Conservation (phyloP, 2,329 filamentous ascomycete species). For the Cladophialophora chaetospira region DNA sequence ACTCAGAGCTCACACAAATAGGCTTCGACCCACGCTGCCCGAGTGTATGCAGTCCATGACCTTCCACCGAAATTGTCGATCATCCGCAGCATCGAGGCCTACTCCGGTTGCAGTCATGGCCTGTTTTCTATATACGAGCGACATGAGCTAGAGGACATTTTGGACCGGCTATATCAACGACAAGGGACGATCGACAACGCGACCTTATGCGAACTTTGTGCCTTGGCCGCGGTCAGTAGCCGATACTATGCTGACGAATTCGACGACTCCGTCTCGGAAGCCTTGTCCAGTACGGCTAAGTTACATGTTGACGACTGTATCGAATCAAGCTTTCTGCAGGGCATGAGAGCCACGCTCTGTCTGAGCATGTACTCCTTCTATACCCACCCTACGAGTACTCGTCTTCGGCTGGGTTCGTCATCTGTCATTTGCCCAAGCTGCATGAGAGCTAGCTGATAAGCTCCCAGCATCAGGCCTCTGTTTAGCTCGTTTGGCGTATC, state of each 20-base stretch:
- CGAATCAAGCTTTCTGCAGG: constrained; percentile 2
- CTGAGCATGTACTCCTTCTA: constrained; percentile 14
- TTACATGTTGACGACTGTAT: constrained; percentile 9
- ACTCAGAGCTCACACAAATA: not conserved
- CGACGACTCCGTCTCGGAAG: constrained; percentile 1
- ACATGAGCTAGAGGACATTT: not conserved
- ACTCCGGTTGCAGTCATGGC: not conserved
- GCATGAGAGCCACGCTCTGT: constrained; percentile 9
- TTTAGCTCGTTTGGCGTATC: constrained; percentile 7
- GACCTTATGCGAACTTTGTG: constrained; percentile 13
- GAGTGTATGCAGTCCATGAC: constrained; percentile 1
- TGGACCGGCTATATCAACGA: constrained; percentile 1
- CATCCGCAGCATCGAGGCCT: not conserved
- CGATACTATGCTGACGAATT: constrained; percentile 5
- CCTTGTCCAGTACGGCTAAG: constrained; percentile 3
- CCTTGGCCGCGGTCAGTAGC: constrained; percentile 8
- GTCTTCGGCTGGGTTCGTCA: not conserved
- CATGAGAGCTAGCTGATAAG: not conserved
- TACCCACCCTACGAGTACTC: constrained; percentile 1
- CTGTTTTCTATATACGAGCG: constrained; percentile 10
- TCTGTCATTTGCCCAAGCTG: not conserved
- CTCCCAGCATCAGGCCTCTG: not conserved
- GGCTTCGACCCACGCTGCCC: not conserved
- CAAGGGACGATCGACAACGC: not conserved
- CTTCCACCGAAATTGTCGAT: constrained; percentile 3